Evolutionary conservation across 352 stramenopile genomes (phyloP).

Genomic region (Pythium coloratum): DNA sequence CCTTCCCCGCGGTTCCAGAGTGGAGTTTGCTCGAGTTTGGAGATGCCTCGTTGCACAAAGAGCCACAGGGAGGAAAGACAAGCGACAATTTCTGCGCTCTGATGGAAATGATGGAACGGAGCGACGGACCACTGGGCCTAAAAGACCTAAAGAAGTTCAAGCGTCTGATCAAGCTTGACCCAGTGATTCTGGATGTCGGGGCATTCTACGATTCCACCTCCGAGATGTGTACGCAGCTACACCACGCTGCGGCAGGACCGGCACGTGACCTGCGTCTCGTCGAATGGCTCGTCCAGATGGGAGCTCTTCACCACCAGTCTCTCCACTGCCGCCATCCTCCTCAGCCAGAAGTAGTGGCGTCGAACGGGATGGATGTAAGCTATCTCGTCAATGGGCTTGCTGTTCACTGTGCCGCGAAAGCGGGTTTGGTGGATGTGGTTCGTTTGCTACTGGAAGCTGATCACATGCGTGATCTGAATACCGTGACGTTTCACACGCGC

Average conservation of each 20-base stretch:
- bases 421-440: slow-evolving; percentile 5
- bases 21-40: slow-evolving; percentile 8
- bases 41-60: not conserved
- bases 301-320: slow-evolving; percentile 13
- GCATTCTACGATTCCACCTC: not conserved
- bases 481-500: slow-evolving; percentile 14
- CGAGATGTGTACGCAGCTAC: not conserved
- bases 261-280: slow-evolving; percentile 18
- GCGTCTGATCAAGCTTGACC: not conserved
- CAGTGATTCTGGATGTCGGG: not conserved
- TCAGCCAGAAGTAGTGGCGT: not conserved
- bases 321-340: not conserved
- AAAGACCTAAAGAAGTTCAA: slow-evolving; percentile 6
- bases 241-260: not conserved
- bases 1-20: not conserved
- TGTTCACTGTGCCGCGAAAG: slow-evolving; percentile 11
- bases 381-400: not conserved
- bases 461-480: slow-evolving; percentile 20
- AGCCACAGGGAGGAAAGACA: not conserved
- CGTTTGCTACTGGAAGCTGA: slow-evolving; percentile 13
- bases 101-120: slow-evolving; percentile 14
- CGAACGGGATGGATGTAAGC: not conserved
- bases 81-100: not conserved
- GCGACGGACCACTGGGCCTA: not conserved
- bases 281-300: slow-evolving; percentile 42